These are phyloP conservation scores for Kurtzmaniella quercitrusa DNA, from an alignment of 1,139 yeast species.

Conservation along the genomic window DNA sequence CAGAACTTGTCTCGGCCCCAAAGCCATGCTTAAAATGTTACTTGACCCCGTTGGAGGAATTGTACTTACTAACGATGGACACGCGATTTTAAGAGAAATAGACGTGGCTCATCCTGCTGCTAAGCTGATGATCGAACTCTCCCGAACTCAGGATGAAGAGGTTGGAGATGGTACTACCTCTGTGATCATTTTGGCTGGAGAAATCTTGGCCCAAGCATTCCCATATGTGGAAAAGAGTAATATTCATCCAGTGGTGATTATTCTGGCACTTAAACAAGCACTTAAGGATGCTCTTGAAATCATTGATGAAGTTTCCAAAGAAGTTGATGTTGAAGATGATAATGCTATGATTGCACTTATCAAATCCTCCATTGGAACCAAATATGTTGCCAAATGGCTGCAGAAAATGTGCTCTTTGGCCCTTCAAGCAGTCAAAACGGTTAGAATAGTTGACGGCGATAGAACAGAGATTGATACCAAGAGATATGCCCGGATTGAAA, in stretches of 20 bases:
- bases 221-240: conserved; percentile 90
- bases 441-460: conserved; percentile 61
- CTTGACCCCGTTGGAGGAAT: conserved; percentile 99
- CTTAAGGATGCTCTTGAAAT: conserved; percentile 85
- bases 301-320: conserved; percentile 77
- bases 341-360: conserved; percentile 83
- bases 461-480: conserved; percentile 88
- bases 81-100: conserved; percentile 83
- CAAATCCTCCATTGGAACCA: conserved; percentile 92
- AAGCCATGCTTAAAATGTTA: conserved; percentile 97
- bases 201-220: conserved; percentile 89
- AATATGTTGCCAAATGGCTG: conserved; percentile 89
- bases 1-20: conserved; percentile 98
- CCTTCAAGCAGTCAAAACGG: conserved; percentile 83
- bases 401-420: conserved; percentile 88
- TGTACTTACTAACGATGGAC: conserved; percentile 96
- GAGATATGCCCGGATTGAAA: conserved; percentile 89
- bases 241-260: conserved; percentile 94
- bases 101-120: conserved; percentile 98
- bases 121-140: conserved; percentile 94
- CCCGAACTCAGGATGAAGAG: conserved; percentile 98
- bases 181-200: conserved; percentile 93
- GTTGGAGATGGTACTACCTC: conserved; percentile 99
- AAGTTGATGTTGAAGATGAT: conserved; percentile 82
- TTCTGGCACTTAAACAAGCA: conserved; percentile 91